Evolutionary conservation across 176 grass and related monocot species (phyloP).

Genomic region (Paspalum vaginatum): DNA sequence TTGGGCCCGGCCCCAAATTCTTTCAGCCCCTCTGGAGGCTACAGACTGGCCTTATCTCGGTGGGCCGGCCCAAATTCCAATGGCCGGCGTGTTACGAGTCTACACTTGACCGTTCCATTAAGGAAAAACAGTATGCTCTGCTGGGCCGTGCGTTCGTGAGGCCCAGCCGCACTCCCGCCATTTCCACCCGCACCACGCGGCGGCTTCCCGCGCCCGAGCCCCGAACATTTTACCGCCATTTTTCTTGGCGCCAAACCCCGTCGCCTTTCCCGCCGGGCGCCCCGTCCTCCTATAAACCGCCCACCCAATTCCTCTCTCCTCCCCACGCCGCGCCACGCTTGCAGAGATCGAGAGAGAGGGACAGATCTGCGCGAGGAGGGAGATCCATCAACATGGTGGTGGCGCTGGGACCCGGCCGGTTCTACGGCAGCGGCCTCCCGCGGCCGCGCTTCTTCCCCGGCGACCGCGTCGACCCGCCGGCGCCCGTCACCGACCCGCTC

Average conservation of each 20-base stretch:
- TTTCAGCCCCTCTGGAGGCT: too few relatives aligned
- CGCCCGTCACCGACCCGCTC: constrained; percentile 66
- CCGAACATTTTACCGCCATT: constrained; percentile 43
- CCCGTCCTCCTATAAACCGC: constrained; percentile 30
- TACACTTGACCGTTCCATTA: too few relatives aligned
- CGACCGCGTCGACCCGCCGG: constrained; percentile 73
- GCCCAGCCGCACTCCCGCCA: too few relatives aligned
- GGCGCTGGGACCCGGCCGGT: constrained; percentile 61
- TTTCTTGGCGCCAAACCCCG: constrained; percentile 46
- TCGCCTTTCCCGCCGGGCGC: constrained; percentile 26
- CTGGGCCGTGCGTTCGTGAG: neutral
- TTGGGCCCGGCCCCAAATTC: too few relatives aligned
- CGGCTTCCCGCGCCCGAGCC: neutral
- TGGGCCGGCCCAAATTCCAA: too few relatives aligned
- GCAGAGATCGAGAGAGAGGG: neutral
- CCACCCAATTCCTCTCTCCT: neutral
- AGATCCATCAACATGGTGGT: constrained; percentile 59
- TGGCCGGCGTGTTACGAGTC: too few relatives aligned
- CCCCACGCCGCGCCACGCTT: neutral
- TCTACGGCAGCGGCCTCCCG: constrained; percentile 83
- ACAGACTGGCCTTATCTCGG: too few relatives aligned
- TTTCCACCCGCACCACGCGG: neutral
- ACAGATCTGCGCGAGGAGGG: neutral
- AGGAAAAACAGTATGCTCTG: neutral
- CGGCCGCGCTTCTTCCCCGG: constrained; percentile 68